These are phyloP conservation scores for Fusarium oxysporum DNA, from an alignment of 2,329 filamentous ascomycete species.

Conservation along the genomic window DNA sequence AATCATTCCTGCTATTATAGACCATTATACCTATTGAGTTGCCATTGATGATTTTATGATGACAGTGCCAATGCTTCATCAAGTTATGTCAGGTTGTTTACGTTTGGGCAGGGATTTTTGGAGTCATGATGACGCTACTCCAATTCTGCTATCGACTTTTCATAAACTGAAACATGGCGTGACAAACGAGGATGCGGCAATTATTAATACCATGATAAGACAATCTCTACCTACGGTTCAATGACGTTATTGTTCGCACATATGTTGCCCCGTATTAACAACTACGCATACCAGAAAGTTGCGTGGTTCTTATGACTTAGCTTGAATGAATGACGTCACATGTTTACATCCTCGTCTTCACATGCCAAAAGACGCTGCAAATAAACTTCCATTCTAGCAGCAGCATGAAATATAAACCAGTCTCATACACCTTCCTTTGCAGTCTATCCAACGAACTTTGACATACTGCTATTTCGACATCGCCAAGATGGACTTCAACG, in stretches of 20 bases:
- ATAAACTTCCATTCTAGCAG: rapidly evolving
- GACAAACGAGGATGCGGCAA: rapidly evolving
- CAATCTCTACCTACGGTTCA: rapidly evolving
- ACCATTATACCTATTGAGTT: not conserved
- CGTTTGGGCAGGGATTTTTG: not conserved
- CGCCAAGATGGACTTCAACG: not conserved
- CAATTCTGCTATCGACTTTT: not conserved
- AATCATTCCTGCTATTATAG: too few relatives aligned
- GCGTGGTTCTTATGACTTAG: too few relatives aligned
- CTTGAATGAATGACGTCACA: not conserved
- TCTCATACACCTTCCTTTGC: rapidly evolving
- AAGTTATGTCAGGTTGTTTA: not conserved
- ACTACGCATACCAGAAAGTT: rapidly evolving
- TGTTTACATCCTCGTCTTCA: not conserved
- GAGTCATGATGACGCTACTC: not conserved
- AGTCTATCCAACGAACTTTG: not conserved
- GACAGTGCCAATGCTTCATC: not conserved
- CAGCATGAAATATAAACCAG: not conserved
- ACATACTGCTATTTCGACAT: too few relatives aligned
- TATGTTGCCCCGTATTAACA: rapidly evolving
- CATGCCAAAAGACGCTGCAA: rapidly evolving
- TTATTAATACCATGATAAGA: rapidly evolving
- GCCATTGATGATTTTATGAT: not conserved
- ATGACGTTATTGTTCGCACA: not conserved
- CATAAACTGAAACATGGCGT: rapidly evolving